These are phyloP conservation scores for Forsythia suspensa DNA, from an alignment of 257 asterid genomes.

Conservation along the genomic window DNA sequence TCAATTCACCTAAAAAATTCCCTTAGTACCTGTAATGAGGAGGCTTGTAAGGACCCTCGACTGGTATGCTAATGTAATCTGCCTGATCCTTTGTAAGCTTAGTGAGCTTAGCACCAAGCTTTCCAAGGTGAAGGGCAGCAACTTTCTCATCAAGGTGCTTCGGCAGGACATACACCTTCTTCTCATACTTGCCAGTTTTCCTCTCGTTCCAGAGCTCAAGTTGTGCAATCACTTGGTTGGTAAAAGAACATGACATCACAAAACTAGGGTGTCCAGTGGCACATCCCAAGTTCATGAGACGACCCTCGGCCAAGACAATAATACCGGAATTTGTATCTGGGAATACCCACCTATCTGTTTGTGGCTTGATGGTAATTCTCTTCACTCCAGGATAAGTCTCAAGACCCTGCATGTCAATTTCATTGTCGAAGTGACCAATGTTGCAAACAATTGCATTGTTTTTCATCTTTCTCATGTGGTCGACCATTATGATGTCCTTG, in stretches of 20 bases:
- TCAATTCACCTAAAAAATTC: not conserved
- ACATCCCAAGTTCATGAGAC: constrained; percentile 3
- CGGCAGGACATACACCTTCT: not conserved
- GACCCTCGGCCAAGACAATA: not conserved
- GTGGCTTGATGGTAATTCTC: not conserved
- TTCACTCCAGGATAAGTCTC: not conserved
- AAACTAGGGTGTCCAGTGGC: constrained; percentile 1
- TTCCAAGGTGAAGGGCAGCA: not conserved
- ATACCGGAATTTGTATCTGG: not conserved
- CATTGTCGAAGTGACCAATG: not conserved
- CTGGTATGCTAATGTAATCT: not conserved
- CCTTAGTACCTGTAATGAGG: not conserved
- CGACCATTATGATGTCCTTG: constrained; percentile 2
- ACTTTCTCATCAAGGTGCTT: not conserved
- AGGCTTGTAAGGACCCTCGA: not conserved
- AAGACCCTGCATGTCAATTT: not conserved
- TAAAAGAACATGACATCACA: not conserved
- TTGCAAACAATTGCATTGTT: constrained; percentile 1
- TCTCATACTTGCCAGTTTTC: constrained; percentile 2
- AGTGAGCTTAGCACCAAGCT: not conserved
- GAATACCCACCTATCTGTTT: constrained; percentile 2
- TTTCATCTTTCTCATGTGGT: not conserved
- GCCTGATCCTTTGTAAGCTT: not conserved
- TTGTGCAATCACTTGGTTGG: constrained; percentile 5
- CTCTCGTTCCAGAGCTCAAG: not conserved